Evolutionary conservation across 2,329 filamentous ascomycete species (phyloP).

Genomic region (Curvularia lunata): DNA sequence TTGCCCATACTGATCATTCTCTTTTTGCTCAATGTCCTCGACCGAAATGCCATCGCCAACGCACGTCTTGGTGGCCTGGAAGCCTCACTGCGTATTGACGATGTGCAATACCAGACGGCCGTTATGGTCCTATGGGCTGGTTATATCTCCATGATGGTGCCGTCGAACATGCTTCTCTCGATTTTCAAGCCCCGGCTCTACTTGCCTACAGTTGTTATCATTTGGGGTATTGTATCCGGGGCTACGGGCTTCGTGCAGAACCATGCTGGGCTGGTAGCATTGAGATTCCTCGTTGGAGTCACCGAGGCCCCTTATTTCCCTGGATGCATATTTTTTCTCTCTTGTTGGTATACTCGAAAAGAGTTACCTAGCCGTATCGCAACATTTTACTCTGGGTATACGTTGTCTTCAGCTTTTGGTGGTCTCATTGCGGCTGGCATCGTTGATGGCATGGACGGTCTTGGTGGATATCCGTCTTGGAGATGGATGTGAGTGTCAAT

Average conservation of each 20-base stretch:
- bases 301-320: conserved; percentile 33
- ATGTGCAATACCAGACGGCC: conserved; percentile 34
- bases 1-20: conserved; percentile 40
- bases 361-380: conserved; percentile 63
- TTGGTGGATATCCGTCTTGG: conserved; percentile 37
- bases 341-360: conserved; percentile 32
- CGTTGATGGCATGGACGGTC: conserved; percentile 41
- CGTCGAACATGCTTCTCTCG: conserved; percentile 65
- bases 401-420: conserved; percentile 59
- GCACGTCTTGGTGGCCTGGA: conserved; percentile 37
- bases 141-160: conserved; percentile 67
- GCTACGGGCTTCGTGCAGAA: conserved; percentile 57
- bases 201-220: conserved; percentile 56
- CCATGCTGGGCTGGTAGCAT: conserved; percentile 51
- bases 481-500: conserved; percentile 9
- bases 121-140: conserved; percentile 63
- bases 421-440: conserved; percentile 61
- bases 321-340: conserved; percentile 30
- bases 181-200: conserved; percentile 61
- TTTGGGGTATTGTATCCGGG: conserved; percentile 51
- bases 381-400: conserved; percentile 62
- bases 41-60: conserved; percentile 40
- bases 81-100: background rate
- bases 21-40: conserved; percentile 41
- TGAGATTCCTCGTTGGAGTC: conserved; percentile 51